These are phyloP conservation scores for Raddia distichophylla DNA, from an alignment of 176 grass and related monocot species.

Conservation along the genomic window DNA sequence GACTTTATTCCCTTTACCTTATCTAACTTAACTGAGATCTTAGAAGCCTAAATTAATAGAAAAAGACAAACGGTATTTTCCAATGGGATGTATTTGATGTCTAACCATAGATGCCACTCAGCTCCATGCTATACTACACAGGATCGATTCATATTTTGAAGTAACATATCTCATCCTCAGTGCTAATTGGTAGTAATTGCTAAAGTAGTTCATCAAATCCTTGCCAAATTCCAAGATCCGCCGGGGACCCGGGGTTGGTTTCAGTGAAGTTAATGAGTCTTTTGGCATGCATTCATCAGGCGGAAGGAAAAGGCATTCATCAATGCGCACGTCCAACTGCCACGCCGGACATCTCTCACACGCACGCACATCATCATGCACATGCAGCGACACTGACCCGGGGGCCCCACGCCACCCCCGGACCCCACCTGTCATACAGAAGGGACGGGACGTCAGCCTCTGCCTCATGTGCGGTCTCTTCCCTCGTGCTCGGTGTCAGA, in stretches of 20 bases:
- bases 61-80: too few species aligned
- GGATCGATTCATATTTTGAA: too few species aligned
- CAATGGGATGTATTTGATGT: too few species aligned
- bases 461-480: constrained; percentile 1
- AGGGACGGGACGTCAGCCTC: background rate
- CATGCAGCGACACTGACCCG: constrained; percentile 1
- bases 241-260: too few species aligned
- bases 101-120: too few species aligned
- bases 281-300: background rate
- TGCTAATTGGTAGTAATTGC: too few species aligned
- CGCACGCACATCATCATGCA: background rate
- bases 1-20: too few species aligned
- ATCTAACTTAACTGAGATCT: too few species aligned
- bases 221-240: background rate
- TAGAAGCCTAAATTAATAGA: too few species aligned
- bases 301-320: background rate
- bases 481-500: constrained; percentile 51
- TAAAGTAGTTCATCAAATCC: constrained; percentile 3
- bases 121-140: too few species aligned
- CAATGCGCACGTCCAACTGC: constrained; percentile 37
- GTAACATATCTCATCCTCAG: too few species aligned
- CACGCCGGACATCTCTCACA: background rate
- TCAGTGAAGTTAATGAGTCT: background rate
- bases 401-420: rapidly evolving
- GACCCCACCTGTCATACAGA: constrained; percentile 10